These are phyloP conservation scores for Scenedesmus sp. DNA, from an alignment of 163 green algal species.

Conservation along the genomic window DNA sequence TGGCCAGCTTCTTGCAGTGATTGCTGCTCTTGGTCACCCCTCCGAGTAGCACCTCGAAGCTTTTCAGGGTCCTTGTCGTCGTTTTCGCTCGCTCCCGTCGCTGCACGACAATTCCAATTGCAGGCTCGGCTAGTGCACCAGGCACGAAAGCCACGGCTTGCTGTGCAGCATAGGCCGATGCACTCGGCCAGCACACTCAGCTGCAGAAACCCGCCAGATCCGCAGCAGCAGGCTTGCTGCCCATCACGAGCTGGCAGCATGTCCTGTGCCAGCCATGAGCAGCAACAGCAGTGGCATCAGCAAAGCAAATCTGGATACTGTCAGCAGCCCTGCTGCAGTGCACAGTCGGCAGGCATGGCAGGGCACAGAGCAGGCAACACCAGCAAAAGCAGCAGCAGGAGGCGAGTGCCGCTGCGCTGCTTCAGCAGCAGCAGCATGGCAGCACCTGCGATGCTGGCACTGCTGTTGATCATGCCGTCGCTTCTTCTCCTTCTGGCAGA, in stretches of 20 bases:
- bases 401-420: neutral
- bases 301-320: neutral
- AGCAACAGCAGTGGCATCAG: neutral
- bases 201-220: neutral
- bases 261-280: neutral
- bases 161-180: constrained; percentile 1
- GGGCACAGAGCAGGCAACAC: neutral
- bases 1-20: neutral
- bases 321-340: neutral
- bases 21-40: neutral
- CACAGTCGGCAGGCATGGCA: neutral
- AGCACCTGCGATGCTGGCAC: neutral
- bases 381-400: constrained; percentile 6
- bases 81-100: neutral
- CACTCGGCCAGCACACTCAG: neutral
- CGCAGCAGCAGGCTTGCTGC: neutral
- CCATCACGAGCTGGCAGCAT: neutral
- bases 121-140: constrained; percentile 9
- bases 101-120: neutral
- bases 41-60: neutral
- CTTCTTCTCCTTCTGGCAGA: neutral
- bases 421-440: neutral
- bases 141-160: neutral
- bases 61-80: neutral
- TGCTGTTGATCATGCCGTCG: constrained; percentile 17